Evolutionary conservation across 768 basidiomycete species (phyloP), one percentile per base, ranked within the genome.

Genomic region (Pisolithus microcarpus): DNA sequence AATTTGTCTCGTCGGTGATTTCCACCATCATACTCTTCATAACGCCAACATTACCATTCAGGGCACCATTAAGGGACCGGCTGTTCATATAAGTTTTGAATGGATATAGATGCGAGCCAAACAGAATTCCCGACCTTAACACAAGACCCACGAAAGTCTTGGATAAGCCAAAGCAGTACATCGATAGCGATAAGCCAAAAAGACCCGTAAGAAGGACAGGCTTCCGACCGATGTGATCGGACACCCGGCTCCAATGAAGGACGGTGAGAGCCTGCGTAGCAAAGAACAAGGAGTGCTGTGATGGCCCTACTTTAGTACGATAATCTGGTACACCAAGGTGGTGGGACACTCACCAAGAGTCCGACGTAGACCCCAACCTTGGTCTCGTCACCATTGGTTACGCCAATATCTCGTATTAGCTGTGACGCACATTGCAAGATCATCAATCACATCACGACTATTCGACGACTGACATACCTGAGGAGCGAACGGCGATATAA

Each of bases 281-380:
- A 58, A 82, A 87, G 69, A 85, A 87, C 23, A 85, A 59, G 3
- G 85, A 86, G 76, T 84, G 79, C 84, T 87, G 48, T 15, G 46
- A n/a, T 3, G 2, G 44, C 19, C 36, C 46, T 57, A n/a, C n/a
- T 11, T 45, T 5, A 46, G 10, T 34, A 11, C 11, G 40, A 63
- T 31, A 26, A 43, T 7, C 34, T 1, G 15, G 26, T n/a, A 34
- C 3, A 15, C 10, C 5, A 24, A 23, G 15, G 9, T 15, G 7
- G 34, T 6, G 7, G 43, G 15, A 34, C 21, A 61, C 75, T 37
- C 38, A 86, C 87, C 75, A 90, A 70, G 7, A 87, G 57, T n/a
- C 86, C 87, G 46, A 86, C 86, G 67, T 87, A 87, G 61, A 86
- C 82, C 42, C 84, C 86, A 11, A 90, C 83, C 54, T 75, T 72